These are phyloP conservation scores for Sarocladiaceae sp. DNA, from an alignment of 2,329 filamentous ascomycete genomes.

Conservation along the genomic window DNA sequence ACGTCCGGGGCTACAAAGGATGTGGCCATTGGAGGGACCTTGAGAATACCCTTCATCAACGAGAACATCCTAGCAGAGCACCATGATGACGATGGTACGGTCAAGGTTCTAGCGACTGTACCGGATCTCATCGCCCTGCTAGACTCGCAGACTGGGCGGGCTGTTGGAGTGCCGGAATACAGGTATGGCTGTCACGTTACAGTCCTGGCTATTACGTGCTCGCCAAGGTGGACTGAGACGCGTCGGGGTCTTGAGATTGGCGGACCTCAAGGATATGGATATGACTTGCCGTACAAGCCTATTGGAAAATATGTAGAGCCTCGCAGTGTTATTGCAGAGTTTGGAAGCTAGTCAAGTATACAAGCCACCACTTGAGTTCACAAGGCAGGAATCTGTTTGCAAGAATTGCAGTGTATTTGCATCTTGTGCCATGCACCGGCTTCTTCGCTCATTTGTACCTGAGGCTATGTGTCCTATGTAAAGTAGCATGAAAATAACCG, in stretches of 20 bases:
- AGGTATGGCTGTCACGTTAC: slow-evolving; percentile 46
- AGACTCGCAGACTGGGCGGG: slow-evolving; percentile 38
- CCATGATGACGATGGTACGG: slow-evolving; percentile 24
- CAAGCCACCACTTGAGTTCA: too few relatives aligned
- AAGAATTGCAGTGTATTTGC: background rate
- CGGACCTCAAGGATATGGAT: slow-evolving; percentile 28
- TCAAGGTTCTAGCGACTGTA: slow-evolving; percentile 28
- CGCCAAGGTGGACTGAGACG: slow-evolving; percentile 42
- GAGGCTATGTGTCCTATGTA: background rate
- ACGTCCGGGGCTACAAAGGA: slow-evolving; percentile 10
- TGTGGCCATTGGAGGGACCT: slow-evolving; percentile 20
- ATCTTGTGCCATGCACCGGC: slow-evolving; percentile 7
- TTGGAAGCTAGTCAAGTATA: too few relatives aligned
- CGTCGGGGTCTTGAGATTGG: slow-evolving; percentile 28
- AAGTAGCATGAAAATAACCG: background rate
- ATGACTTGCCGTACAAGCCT: slow-evolving; percentile 19
- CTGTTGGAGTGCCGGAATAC: slow-evolving; percentile 45
- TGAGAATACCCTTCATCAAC: slow-evolving; percentile 38
- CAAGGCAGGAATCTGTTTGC: background rate
- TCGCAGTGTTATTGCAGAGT: slow-evolving; percentile 50
- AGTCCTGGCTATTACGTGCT: slow-evolving; percentile 45
- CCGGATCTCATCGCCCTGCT: slow-evolving; percentile 33
- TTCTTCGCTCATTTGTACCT: slow-evolving; percentile 7
- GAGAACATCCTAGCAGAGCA: slow-evolving; percentile 34
- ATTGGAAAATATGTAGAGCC: slow-evolving; percentile 39